Percentiles rank a stretch among this genome's conserved stretches.
phyloP scores from a whole-genome alignment of 129 eudicot species.

The Solidago caesia region DNA sequence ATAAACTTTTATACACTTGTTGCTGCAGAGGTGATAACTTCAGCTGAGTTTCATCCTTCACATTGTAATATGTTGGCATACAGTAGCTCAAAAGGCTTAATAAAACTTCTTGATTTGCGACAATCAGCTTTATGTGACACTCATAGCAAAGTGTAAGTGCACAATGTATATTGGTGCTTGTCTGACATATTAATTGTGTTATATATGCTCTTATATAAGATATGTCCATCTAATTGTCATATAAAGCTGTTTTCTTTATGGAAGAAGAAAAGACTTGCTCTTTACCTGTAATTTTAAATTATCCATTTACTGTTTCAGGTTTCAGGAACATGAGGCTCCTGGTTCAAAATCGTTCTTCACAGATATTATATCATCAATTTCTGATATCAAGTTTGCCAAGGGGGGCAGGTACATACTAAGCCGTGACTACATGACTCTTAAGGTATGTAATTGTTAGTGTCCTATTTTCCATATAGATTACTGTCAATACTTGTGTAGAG shows the following conservation, averaged over 20 bases:
- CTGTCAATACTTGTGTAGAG: not conserved
- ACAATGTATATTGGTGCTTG: conserved; percentile 22
- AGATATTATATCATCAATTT: conserved; percentile 87
- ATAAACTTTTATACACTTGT: conserved; percentile 19
- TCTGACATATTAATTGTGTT: not conserved
- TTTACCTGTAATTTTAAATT: not conserved
- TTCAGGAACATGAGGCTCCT: conserved; percentile 79
- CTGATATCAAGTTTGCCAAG: conserved; percentile 84
- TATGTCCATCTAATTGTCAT: not conserved
- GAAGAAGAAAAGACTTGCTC: not conserved
- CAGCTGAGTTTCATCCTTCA: conserved; percentile 94
- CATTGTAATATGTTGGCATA: conserved; percentile 91
- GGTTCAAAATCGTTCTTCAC: conserved; percentile 94
- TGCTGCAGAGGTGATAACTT: conserved; percentile 92
- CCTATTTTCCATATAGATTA: conserved; percentile 7
- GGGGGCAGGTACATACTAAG: conserved; percentile 85
- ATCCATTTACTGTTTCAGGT: conserved; percentile 45
- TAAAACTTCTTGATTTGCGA: conserved; percentile 88
- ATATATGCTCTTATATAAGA: not conserved
- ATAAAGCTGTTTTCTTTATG: conserved; percentile 12
- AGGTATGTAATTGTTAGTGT: conserved; percentile 43
- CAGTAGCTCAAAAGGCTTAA: conserved; percentile 96
- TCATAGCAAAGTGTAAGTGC: conserved; percentile 85
- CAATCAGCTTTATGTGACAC: conserved; percentile 91
- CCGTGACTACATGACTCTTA: conserved; percentile 96